phyloP scores from a whole-genome alignment of 225 moss, liverwort and hornwort species.

The Ulota crispa region DNA sequence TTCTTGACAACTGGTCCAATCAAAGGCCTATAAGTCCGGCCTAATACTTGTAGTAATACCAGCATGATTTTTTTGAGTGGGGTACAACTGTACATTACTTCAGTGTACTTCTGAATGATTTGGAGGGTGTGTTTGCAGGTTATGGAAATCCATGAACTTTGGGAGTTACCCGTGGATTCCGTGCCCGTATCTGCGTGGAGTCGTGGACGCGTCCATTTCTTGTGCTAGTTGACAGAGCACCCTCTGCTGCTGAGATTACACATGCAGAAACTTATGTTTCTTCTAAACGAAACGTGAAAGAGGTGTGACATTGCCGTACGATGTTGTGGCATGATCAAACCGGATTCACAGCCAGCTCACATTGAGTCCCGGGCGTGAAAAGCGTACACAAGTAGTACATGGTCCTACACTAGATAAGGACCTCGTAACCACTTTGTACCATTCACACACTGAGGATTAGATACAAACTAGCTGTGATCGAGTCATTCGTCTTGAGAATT shows the following conservation, averaged over 20 bases:
- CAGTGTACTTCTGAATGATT: not conserved
- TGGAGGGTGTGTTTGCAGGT: slow-evolving; percentile 4
- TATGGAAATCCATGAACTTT: not conserved
- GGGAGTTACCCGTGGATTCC: not conserved
- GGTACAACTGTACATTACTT: not conserved
- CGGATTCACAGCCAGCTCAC: too few species aligned
- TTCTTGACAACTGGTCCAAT: not conserved
- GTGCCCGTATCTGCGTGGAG: not conserved
- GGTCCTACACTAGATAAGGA: too few species aligned
- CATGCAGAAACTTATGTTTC: not conserved
- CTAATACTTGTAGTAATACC: not conserved
- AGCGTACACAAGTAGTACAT: too few species aligned
- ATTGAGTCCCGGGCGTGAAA: too few species aligned
- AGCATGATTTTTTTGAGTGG: not conserved
- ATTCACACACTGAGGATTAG: too few species aligned
- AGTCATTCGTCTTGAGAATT: not conserved
- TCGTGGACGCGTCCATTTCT: not conserved
- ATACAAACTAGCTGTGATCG: not conserved
- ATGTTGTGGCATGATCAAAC: not conserved
- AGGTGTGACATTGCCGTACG: not conserved
- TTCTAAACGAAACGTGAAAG: not conserved
- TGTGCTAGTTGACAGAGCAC: not conserved
- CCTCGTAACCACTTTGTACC: too few species aligned
- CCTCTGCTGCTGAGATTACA: not conserved
- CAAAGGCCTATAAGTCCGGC: not conserved